phyloP scores from a whole-genome alignment of 371 early-diverging fungal species.

The Lichtheimia ramosa region DNA sequence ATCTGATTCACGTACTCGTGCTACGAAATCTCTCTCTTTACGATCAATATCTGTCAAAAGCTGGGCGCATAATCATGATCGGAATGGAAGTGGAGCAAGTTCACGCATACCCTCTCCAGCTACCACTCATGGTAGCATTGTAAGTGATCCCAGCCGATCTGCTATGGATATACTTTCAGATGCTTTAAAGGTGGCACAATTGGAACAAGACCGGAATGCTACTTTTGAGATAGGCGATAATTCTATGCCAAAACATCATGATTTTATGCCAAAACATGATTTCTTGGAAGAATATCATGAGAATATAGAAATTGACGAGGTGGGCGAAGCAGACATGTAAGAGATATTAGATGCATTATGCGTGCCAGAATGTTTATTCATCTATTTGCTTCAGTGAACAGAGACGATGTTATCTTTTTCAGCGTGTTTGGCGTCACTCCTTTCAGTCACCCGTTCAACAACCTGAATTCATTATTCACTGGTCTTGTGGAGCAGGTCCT shows the following conservation, averaged over 20 bases:
- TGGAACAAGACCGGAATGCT: not conserved
- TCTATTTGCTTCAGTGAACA: not conserved
- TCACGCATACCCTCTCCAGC: too few species aligned
- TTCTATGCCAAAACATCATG: not conserved
- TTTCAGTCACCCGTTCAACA: not conserved
- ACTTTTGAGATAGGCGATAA: not conserved
- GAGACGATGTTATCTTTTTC: not conserved
- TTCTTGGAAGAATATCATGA: not conserved
- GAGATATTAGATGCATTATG: not conserved
- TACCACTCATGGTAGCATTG: too few species aligned
- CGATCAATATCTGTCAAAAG: too few species aligned
- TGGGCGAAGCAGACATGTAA: conserved; percentile 1
- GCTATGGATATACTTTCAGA: not conserved
- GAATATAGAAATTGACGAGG: not conserved
- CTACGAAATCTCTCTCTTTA: too few species aligned
- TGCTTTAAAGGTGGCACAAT: not conserved
- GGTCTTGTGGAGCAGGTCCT: conserved; percentile 1
- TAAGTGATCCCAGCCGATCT: too few species aligned
- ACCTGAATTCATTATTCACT: conserved; percentile 3
- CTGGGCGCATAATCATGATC: too few species aligned
- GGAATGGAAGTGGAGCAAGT: too few species aligned
- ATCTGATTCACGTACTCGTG: too few species aligned
- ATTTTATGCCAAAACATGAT: not conserved
- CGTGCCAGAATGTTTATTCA: not conserved
- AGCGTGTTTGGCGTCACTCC: not conserved